Evolutionary conservation across 225 moss, liverwort and hornwort genomes (phyloP).

Genomic region (Bryum argenteum): DNA sequence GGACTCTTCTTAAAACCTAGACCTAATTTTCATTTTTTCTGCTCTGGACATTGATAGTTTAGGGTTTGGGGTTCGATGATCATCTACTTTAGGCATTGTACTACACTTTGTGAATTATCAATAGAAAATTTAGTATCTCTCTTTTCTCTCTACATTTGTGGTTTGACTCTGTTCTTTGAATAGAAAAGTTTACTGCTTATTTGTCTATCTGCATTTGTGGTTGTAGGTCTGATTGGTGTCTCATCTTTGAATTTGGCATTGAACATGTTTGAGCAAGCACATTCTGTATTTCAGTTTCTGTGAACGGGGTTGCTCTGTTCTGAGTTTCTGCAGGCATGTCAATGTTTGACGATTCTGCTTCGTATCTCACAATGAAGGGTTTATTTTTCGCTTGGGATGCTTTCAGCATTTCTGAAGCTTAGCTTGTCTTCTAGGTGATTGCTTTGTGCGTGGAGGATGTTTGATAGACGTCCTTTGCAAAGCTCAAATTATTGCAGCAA

Average conservation of each 20-base stretch:
- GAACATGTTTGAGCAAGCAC: background rate
- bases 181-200: no score
- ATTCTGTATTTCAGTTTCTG: no score
- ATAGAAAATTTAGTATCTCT: conserved; percentile 22
- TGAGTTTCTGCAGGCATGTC: conserved; percentile 13
- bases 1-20: conserved; percentile 63
- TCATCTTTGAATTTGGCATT: background rate
- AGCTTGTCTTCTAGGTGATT: conserved; percentile 20
- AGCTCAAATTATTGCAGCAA: background rate
- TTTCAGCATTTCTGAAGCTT: conserved; percentile 16
- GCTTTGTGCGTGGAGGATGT: conserved; percentile 21
- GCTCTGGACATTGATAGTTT: conserved; percentile 13
- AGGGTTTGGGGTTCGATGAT: conserved; percentile 30
- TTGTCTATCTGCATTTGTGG: background rate
- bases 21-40: conserved; percentile 17
- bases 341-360: conserved; percentile 2
- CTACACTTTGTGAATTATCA: conserved; percentile 36
- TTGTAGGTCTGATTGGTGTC: conserved; percentile 5
- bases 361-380: background rate
- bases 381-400: conserved; percentile 22
- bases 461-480: no score
- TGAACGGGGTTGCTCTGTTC: background rate
- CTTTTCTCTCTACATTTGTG: conserved; percentile 17
- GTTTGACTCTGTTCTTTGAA: no score
- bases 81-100: conserved; percentile 30